phyloP scores from a whole-genome alignment of 192 early-diverging fungal species.

The Backusella luteola region DNA sequence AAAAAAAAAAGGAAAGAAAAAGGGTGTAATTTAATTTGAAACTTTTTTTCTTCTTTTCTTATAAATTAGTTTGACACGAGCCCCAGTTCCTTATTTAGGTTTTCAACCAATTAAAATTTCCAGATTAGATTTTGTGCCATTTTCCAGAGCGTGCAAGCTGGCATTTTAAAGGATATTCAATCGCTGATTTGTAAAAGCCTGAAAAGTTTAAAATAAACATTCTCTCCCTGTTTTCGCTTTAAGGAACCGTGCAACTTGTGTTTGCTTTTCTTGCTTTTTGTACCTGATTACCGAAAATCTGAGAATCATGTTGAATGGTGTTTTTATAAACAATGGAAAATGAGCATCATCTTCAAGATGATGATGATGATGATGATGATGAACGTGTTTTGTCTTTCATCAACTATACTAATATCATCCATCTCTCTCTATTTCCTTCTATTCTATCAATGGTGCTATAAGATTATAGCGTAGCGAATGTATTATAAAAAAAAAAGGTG shows the following conservation, averaged over 20 bases:
- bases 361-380: not conserved
- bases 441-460: no score
- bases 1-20: slow-evolving; percentile 15
- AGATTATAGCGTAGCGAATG: no score
- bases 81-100: not conserved
- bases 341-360: not conserved
- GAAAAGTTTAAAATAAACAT: not conserved
- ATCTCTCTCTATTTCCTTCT: no score
- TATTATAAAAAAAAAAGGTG: not conserved
- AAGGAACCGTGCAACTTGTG: not conserved
- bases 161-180: not conserved
- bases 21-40: not conserved
- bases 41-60: not conserved
- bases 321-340: not conserved
- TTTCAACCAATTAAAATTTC: slow-evolving; percentile 3
- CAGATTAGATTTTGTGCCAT: not conserved
- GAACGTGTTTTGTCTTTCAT: not conserved
- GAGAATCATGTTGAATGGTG: not conserved
- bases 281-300: not conserved
- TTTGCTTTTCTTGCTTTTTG: not conserved
- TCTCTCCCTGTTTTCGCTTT: not conserved
- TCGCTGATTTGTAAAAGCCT: not conserved
- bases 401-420: no score
- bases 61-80: slow-evolving; percentile 12
- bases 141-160: not conserved